Conservation (phyloP, 169 alveolate genomes). For the Babesia bovis region DNA sequence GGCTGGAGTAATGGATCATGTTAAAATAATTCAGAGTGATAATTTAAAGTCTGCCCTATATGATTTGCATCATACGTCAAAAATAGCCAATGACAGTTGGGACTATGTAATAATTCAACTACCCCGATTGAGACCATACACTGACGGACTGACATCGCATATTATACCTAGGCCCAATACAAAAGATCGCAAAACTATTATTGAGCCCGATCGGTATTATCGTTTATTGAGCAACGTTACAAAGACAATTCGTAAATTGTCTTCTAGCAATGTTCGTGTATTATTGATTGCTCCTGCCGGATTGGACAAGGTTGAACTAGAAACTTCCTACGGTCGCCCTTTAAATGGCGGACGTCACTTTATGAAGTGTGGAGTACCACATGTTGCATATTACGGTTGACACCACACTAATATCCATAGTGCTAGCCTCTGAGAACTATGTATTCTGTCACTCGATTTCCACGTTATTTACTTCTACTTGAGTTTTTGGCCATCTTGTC, state of each 20-base stretch:
- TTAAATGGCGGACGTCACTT: slow-evolving; percentile 42
- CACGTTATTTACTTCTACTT: background rate
- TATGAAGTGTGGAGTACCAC: slow-evolving; percentile 29
- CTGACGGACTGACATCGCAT: background rate
- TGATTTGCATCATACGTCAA: slow-evolving; percentile 5
- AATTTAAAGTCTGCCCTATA: slow-evolving; percentile 45
- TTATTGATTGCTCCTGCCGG: slow-evolving; percentile 35
- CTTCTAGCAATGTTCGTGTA: slow-evolving; percentile 3
- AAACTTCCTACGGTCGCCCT: slow-evolving; percentile 7
- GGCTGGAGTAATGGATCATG: slow-evolving; percentile 56
- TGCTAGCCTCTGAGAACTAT: background rate
- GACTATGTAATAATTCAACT: slow-evolving; percentile 39
- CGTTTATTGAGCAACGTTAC: slow-evolving; percentile 20
- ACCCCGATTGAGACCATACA: slow-evolving; percentile 19
- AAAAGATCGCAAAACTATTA: too few relatives aligned
- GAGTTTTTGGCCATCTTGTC: slow-evolving; percentile 63
- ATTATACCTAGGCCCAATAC: too few relatives aligned
- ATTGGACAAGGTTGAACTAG: slow-evolving; percentile 8
- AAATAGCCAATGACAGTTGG: slow-evolving; percentile 28
- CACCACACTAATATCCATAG: too few relatives aligned
- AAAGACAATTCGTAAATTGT: slow-evolving; percentile 22
- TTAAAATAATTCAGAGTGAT: slow-evolving; percentile 39
- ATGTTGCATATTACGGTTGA: slow-evolving; percentile 31
- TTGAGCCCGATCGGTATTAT: slow-evolving; percentile 36
- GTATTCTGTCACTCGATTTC: background rate